Percentiles rank a stretch among this genome's conserved stretches.
Evolutionary conservation across 2,329 filamentous ascomycete species (phyloP).

Genomic region (Arthroderma sp.): DNA sequence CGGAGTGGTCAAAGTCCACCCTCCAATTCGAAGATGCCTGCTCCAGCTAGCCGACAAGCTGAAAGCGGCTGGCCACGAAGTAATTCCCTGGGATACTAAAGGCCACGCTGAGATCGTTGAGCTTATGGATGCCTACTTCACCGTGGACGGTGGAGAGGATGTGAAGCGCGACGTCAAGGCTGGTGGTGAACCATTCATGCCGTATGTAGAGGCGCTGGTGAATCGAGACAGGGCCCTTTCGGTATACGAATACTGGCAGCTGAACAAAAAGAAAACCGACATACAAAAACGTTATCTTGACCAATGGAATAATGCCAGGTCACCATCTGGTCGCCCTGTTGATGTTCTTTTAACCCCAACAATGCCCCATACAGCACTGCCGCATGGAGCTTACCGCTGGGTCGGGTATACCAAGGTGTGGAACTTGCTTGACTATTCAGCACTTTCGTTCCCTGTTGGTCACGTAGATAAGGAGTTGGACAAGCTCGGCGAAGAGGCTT

Average conservation of each 20-base stretch:
- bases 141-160: slow-evolving; percentile 51
- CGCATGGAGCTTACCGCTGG: slow-evolving; percentile 34
- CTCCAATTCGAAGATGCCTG: slow-evolving; percentile 27
- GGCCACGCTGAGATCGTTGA: slow-evolving; percentile 34
- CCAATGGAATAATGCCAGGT: slow-evolving; percentile 30
- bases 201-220: slow-evolving; percentile 45
- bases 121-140: slow-evolving; percentile 50
- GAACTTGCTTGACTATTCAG: slow-evolving; percentile 46
- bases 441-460: slow-evolving; percentile 42
- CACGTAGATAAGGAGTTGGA: slow-evolving; percentile 35
- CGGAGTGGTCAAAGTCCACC: slow-evolving; percentile 44
- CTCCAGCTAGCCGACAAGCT: slow-evolving; percentile 21
- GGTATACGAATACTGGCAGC: slow-evolving; percentile 39
- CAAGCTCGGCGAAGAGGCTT: slow-evolving; percentile 1
- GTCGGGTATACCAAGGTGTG: slow-evolving; percentile 36
- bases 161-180: slow-evolving; percentile 41
- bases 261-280: slow-evolving; percentile 32
- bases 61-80: slow-evolving; percentile 24
- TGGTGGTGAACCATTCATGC: slow-evolving; percentile 47
- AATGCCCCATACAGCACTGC: slow-evolving; percentile 30
- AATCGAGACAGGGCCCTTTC: slow-evolving; percentile 42
- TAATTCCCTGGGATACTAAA: slow-evolving; percentile 33
- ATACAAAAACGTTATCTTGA: slow-evolving; percentile 14
- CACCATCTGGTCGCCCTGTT: slow-evolving; percentile 34
- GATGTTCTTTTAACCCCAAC: slow-evolving; percentile 40